A percentile compares a stretch with the other conserved stretches of the same genome.
These are phyloP conservation scores for Pseudotsuga menziesii DNA, from an alignment of 75 land plant species.

Conservation along the genomic window DNA sequence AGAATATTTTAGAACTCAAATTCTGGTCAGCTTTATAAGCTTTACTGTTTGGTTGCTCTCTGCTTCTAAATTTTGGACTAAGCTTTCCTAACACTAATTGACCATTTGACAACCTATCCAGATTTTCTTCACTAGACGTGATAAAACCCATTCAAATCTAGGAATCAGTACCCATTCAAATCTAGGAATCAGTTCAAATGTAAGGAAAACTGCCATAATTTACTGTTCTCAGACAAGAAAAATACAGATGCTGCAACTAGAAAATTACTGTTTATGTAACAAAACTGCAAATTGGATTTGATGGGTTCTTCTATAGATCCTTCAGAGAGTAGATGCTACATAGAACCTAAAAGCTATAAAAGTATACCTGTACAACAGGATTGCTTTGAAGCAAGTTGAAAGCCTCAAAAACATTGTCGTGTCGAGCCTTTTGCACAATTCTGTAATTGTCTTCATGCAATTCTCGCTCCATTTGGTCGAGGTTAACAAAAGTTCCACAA, in stretches of 20 bases:
- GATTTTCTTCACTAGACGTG: not conserved
- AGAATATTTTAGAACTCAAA: not conserved
- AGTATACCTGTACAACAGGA: slow-evolving; percentile 23
- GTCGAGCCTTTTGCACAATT: not conserved
- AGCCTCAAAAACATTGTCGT: slow-evolving; percentile 9
- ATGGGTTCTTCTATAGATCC: not conserved
- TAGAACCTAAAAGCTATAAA: not conserved
- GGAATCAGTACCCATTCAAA: not conserved
- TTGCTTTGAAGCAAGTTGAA: slow-evolving; percentile 25
- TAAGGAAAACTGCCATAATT: not conserved
- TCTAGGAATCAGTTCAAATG: not conserved
- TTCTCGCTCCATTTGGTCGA: not conserved
- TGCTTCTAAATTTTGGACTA: not conserved
- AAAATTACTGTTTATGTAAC: not conserved
- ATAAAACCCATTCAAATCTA: not conserved
- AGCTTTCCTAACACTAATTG: not conserved
- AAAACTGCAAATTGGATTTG: not conserved
- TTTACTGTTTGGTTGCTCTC: not conserved
- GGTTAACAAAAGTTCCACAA: not conserved
- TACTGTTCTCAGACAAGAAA: not conserved
- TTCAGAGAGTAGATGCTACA: not conserved
- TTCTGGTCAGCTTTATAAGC: not conserved
- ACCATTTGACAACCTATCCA: not conserved
- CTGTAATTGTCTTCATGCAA: not conserved
- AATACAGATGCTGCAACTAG: not conserved